A percentile compares a stretch with the other conserved stretches of the same genome.
phyloP scores from a whole-genome alignment of 805 yeast genomes.

The Candida germanica region DNA sequence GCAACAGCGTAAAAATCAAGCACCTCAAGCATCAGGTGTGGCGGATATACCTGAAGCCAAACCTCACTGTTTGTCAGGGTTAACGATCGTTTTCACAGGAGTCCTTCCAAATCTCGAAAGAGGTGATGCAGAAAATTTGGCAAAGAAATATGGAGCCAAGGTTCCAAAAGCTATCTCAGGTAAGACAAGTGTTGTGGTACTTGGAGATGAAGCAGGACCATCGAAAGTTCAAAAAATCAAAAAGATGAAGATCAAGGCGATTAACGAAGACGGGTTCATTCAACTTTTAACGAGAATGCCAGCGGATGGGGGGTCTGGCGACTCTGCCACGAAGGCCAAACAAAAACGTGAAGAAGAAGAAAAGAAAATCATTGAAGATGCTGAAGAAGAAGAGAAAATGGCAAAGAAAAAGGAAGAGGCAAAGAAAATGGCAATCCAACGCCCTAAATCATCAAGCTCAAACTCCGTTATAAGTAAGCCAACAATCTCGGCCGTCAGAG shows the following conservation, averaged over 20 bases:
- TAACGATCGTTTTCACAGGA: conserved; percentile 93
- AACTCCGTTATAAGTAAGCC: too few relatives aligned
- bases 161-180: conserved; percentile 84
- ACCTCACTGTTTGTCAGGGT: conserved; percentile 81
- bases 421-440: background rate
- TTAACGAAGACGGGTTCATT: conserved; percentile 82
- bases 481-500: conserved; percentile 23
- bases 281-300: conserved; percentile 79
- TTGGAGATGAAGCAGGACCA: conserved; percentile 97
- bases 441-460: too few relatives aligned
- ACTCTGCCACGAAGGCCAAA: conserved; percentile 68
- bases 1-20: conserved; percentile 22
- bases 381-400: conserved; percentile 44
- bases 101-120: conserved; percentile 76
- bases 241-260: conserved; percentile 70
- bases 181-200: conserved; percentile 82
- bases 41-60: conserved; percentile 74
- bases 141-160: conserved; percentile 86
- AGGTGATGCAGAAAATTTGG: conserved; percentile 68
- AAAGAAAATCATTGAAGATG: conserved; percentile 44
- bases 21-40: conserved; percentile 28
- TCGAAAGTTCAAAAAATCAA: conserved; percentile 83
- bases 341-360: conserved; percentile 70
- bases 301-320: conserved; percentile 87
- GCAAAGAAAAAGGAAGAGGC: conserved; percentile 6